Percentiles rank a stretch among this genome's conserved stretches.
Conservation (phyloP, 495 filamentous ascomycete species). For the Collariella sp. region DNA sequence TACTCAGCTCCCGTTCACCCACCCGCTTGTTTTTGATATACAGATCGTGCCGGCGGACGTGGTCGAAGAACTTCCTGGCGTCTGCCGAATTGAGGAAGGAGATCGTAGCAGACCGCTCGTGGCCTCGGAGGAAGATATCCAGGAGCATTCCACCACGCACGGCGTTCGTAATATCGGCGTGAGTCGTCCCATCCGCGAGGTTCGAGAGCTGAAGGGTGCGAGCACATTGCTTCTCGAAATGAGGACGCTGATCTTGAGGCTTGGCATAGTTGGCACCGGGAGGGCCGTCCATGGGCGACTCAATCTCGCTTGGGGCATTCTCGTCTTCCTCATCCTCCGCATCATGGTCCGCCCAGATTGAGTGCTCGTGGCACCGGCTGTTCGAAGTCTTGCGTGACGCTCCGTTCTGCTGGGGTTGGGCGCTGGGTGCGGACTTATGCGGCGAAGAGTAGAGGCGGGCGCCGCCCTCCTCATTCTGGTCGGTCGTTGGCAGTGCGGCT, state of each 20-base stretch:
- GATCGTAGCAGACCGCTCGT: constrained; percentile 55
- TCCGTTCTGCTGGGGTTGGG: constrained; percentile 2
- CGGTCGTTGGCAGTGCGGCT: constrained; percentile 3
- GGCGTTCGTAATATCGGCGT: constrained; percentile 56
- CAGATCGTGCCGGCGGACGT: constrained; percentile 57
- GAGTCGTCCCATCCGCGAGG: constrained; percentile 54
- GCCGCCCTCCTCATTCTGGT: constrained; percentile 22
- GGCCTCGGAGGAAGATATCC: constrained; percentile 56
- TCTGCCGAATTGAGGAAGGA: constrained; percentile 60
- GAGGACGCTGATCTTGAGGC: constrained; percentile 15
- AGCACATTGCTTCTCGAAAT: constrained; percentile 38
- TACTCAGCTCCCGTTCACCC: constrained; percentile 17
- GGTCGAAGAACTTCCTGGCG: constrained; percentile 54
- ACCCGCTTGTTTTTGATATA: constrained; percentile 65
- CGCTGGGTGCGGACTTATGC: not conserved
- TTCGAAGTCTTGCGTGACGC: not conserved
- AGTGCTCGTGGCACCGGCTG: constrained; percentile 8
- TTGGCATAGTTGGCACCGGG: constrained; percentile 17
- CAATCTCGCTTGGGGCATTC: constrained; percentile 12
- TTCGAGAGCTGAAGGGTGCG: constrained; percentile 57
- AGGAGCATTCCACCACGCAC: constrained; percentile 63
- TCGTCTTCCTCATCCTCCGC: constrained; percentile 21
- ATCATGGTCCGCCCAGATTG: constrained; percentile 22
- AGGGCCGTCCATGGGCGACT: constrained; percentile 15
- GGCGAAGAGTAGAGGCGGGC: constrained; percentile 14